phyloP scores from a whole-genome alignment of 371 early-diverging fungal species.

The Thermomucor indicae-seudaticae region DNA sequence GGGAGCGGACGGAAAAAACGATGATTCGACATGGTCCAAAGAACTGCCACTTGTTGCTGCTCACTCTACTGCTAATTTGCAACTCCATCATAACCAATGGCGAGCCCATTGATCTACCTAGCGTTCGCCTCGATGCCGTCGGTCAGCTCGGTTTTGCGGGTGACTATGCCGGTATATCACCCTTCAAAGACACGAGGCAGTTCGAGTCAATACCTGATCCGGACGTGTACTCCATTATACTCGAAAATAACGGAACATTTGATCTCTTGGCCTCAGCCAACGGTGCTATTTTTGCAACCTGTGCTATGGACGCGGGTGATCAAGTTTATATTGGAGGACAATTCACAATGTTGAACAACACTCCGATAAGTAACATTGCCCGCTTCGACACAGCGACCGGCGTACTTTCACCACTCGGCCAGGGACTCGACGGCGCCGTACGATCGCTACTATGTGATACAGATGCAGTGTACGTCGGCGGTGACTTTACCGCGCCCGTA shows the following conservation, averaged over 20 bases:
- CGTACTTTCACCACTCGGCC: conserved; percentile 40
- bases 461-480: conserved; percentile 49
- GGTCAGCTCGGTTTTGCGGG: conserved; percentile 36
- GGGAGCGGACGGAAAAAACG: too few relatives aligned
- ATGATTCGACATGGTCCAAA: background rate
- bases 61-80: background rate
- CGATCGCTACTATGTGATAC: conserved; percentile 57
- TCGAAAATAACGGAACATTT: conserved; percentile 19
- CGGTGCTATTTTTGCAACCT: conserved; percentile 11
- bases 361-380: conserved; percentile 34
- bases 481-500: conserved; percentile 38
- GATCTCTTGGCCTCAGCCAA: conserved; percentile 11
- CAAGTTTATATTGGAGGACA: conserved; percentile 43
- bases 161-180: conserved; percentile 36
- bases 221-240: conserved; percentile 7
- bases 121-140: conserved; percentile 7
- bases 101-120: conserved; percentile 8
- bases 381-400: conserved; percentile 40
- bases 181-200: conserved; percentile 14
- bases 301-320: background rate
- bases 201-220: conserved; percentile 14
- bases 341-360: conserved; percentile 29
- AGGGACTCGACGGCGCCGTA: conserved; percentile 71
- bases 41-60: background rate
- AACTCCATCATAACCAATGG: background rate